These are phyloP conservation scores for Chlamydomonas schloesseri DNA, from an alignment of 139 green algal genomes.

Conservation along the genomic window DNA sequence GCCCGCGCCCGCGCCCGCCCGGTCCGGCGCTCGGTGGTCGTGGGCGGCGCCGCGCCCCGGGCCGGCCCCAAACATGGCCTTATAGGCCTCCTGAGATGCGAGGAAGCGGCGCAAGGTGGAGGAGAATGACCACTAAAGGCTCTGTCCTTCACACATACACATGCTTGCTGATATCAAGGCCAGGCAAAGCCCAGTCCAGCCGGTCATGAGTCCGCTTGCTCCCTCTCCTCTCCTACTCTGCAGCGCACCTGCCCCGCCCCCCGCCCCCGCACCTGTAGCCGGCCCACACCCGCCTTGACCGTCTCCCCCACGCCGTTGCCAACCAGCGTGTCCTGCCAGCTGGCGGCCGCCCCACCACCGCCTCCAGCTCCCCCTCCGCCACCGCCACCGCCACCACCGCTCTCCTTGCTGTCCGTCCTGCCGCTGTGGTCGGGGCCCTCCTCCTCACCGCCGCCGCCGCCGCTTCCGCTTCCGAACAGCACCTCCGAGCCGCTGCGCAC, in stretches of 20 bases:
- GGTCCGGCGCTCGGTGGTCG: neutral
- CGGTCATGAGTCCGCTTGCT: neutral
- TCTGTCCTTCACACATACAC: neutral
- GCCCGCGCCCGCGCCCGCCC: neutral
- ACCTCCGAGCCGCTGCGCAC: neutral
- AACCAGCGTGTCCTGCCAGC: neutral
- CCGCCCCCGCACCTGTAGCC: slow-evolving; percentile 31
- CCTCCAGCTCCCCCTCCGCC: neutral
- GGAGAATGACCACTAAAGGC: neutral
- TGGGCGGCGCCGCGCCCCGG: neutral
- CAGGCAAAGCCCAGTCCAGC: no score
- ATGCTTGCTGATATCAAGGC: neutral
- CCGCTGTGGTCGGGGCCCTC: no score
- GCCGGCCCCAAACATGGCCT: slow-evolving; percentile 7
- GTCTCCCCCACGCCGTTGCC: slow-evolving; percentile 26
- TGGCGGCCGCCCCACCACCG: neutral
- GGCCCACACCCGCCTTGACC: slow-evolving; percentile 23
- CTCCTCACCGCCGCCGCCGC: neutral
- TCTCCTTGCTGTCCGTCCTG: no score
- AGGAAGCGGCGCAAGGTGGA: neutral
- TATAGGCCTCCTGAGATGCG: slow-evolving; percentile 5
- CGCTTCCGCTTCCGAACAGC: neutral
- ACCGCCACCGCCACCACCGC: neutral
- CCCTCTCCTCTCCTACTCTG: neutral
- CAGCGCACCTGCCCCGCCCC: no score